Percentiles rank a stretch among this genome's conserved stretches.
phyloP scores from a whole-genome alignment of 306 rosid species.

The Inga leiocalycina region DNA sequence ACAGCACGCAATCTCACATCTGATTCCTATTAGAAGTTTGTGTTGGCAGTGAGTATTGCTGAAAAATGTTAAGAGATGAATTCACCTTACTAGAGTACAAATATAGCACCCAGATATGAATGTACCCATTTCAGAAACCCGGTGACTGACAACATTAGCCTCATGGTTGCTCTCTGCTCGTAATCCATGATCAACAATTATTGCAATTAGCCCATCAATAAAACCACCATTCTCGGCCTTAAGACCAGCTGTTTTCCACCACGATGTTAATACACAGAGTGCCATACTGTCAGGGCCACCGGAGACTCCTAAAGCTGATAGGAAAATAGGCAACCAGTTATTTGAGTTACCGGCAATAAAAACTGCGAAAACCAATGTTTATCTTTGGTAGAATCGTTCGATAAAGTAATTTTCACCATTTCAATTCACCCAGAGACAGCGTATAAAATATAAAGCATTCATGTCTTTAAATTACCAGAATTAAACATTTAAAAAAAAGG shows the following conservation, averaged over 20 bases:
- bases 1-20: constrained; percentile 69
- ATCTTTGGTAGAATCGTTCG: background rate
- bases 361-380: background rate
- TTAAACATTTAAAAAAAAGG: background rate
- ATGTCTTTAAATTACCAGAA: background rate
- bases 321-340: constrained; percentile 17
- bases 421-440: background rate
- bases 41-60: constrained; percentile 28
- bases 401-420: constrained; percentile 11
- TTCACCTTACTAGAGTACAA: constrained; percentile 22
- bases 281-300: constrained; percentile 99
- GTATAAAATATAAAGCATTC: background rate
- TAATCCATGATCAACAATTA: constrained; percentile 87
- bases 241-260: constrained; percentile 69
- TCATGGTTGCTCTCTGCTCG: constrained; percentile 90
- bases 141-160: constrained; percentile 59
- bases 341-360: background rate
- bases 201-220: constrained; percentile 74
- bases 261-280: constrained; percentile 69
- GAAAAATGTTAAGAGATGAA: constrained; percentile 16
- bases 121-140: constrained; percentile 78
- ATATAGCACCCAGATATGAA: constrained; percentile 6
- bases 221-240: constrained; percentile 49
- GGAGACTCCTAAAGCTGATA: constrained; percentile 89
- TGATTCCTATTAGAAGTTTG: constrained; percentile 58